Evolutionary conservation across 2,329 filamentous ascomycete species (phyloP).

Genomic region (Tolypocladium album): DNA sequence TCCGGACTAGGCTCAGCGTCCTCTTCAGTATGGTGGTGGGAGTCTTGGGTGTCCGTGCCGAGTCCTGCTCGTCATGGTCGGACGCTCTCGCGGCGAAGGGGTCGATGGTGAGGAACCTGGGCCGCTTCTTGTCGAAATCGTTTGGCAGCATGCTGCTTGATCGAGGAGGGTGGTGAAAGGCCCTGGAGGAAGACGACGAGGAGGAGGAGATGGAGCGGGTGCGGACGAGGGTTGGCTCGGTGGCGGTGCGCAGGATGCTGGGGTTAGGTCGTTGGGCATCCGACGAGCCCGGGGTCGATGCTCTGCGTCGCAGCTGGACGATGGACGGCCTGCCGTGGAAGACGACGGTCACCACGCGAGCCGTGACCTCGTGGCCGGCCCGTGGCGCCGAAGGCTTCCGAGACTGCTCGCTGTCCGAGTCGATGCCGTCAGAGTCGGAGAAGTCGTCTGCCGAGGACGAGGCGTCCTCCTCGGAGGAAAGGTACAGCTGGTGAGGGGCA

Average conservation of each 20-base stretch:
- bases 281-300: slow-evolving; percentile 29
- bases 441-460: slow-evolving; percentile 52
- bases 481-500: slow-evolving; percentile 48
- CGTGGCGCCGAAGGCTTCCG: slow-evolving; percentile 17
- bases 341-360: slow-evolving; percentile 47
- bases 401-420: slow-evolving; percentile 29
- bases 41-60: slow-evolving; percentile 28
- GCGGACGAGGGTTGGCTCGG: slow-evolving; percentile 18
- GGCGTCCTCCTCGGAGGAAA: slow-evolving; percentile 55
- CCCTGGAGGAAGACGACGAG: slow-evolving; percentile 15
- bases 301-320: slow-evolving; percentile 37
- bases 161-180: slow-evolving; percentile 25
- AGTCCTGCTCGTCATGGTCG: slow-evolving; percentile 17
- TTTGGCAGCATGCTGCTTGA: slow-evolving; percentile 31
- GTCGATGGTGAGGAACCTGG: slow-evolving; percentile 42
- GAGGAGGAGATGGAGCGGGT: slow-evolving; percentile 22
- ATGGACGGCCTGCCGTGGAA: slow-evolving; percentile 50
- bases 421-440: slow-evolving; percentile 39
- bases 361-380: slow-evolving; percentile 42
- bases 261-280: slow-evolving; percentile 11
- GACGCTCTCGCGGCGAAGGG: slow-evolving; percentile 33
- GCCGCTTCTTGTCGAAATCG: slow-evolving; percentile 25
- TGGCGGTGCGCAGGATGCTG: slow-evolving; percentile 17
- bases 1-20: slow-evolving; percentile 42
- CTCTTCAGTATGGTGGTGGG: slow-evolving; percentile 39